Evolutionary conservation across 257 asterid species (phyloP).

Genomic region (Nicotiana sylvestris): DNA sequence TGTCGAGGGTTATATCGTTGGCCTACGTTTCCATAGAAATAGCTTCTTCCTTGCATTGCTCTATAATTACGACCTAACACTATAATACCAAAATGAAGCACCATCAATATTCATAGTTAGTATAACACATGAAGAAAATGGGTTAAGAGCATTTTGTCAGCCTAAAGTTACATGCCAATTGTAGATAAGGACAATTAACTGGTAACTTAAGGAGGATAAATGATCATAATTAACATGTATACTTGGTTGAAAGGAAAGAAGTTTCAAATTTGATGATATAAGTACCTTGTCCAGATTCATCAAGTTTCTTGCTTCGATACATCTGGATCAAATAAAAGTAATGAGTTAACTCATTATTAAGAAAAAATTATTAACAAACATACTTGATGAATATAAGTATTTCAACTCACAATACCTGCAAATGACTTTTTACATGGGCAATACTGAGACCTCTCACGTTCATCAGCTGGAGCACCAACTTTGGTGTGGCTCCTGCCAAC

Average conservation of each 20-base stretch:
- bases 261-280: neutral
- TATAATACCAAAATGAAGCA: conserved; percentile 25
- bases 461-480: conserved; percentile 90
- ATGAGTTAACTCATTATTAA: neutral
- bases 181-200: neutral
- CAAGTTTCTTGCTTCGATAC: conserved; percentile 88
- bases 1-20: conserved; percentile 44
- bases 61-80: conserved; percentile 62
- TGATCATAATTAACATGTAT: neutral
- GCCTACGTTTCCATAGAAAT: conserved; percentile 25
- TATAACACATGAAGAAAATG: too few relatives aligned
- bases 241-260: neutral
- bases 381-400: neutral
- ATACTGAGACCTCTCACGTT: conserved; percentile 81
- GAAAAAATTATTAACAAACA: neutral
- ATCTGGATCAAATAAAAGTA: conserved; percentile 40
- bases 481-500: conserved; percentile 85
- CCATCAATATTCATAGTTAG: too few relatives aligned
- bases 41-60: conserved; percentile 40
- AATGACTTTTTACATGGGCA: conserved; percentile 94
- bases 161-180: too few relatives aligned
- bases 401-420: conserved; percentile 48
- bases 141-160: too few relatives aligned
- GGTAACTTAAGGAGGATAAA: neutral
- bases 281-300: conserved; percentile 80